phyloP scores from a whole-genome alignment of 495 filamentous ascomycete genomes.

The Rhizodiscina lignyota region DNA sequence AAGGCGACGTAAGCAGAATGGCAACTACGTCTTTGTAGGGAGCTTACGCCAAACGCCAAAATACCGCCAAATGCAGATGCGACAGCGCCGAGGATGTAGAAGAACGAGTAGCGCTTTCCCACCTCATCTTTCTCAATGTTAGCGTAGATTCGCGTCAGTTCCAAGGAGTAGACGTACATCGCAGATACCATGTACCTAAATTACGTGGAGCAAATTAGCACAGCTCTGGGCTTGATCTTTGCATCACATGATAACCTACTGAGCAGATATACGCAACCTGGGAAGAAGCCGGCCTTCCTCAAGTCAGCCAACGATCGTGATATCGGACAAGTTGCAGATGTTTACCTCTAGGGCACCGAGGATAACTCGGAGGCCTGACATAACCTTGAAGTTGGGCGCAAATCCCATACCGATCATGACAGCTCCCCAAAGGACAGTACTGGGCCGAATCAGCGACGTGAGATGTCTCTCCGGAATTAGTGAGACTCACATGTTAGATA shows the following conservation, averaged over 20 bases:
- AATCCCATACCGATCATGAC: constrained; percentile 44
- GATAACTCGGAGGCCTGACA: constrained; percentile 38
- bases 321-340: neutral
- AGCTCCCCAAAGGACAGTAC: constrained; percentile 32
- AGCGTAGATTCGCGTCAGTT: constrained; percentile 1
- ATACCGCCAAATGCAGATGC: constrained; percentile 47
- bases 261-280: constrained; percentile 43
- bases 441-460: too few species aligned
- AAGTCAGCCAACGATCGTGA: neutral
- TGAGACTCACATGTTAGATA: constrained; percentile 37
- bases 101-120: constrained; percentile 44
- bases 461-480: too few species aligned
- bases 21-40: constrained; percentile 16
- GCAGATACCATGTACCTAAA: constrained; percentile 52
- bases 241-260: too few species aligned
- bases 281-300: constrained; percentile 47
- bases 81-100: constrained; percentile 46
- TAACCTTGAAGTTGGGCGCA: constrained; percentile 27
- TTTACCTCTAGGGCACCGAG: constrained; percentile 42
- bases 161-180: constrained; percentile 22
- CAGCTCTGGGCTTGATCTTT: too few species aligned
- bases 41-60: constrained; percentile 47
- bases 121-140: constrained; percentile 29
- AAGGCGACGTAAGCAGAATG: constrained; percentile 18
- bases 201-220: too few species aligned